A percentile compares a stretch with the other conserved stretches of the same genome.
phyloP scores from a whole-genome alignment of 2,329 filamentous ascomycete genomes.

The Apiospora koreana region DNA sequence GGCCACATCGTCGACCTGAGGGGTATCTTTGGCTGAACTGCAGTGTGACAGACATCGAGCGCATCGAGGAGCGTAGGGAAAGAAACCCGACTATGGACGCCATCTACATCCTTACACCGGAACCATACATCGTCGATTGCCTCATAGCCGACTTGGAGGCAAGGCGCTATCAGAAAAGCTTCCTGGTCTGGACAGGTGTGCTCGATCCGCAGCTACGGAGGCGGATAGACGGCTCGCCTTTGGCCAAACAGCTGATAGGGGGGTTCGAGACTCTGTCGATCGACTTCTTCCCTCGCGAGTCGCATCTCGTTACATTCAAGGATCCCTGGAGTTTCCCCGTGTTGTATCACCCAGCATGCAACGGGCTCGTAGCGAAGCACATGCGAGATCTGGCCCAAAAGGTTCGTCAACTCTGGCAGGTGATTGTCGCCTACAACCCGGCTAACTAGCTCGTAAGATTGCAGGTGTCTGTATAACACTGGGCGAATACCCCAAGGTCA shows the following conservation, averaged over 20 bases:
- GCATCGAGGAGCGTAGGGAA: constrained; percentile 83
- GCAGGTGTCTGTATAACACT: constrained; percentile 85
- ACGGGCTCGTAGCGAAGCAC: constrained; percentile 78
- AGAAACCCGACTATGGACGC: constrained; percentile 90
- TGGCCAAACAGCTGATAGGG: constrained; percentile 73
- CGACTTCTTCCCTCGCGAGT: constrained; percentile 89
- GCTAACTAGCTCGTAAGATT: constrained; percentile 52
- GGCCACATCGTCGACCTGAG: background rate
- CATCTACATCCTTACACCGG: constrained; percentile 86
- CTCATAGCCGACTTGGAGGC: constrained; percentile 90
- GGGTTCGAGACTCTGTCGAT: constrained; percentile 81
- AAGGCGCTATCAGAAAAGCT: constrained; percentile 75
- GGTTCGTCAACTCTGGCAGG: constrained; percentile 46
- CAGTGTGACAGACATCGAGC: constrained; percentile 76
- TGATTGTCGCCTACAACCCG: background rate
- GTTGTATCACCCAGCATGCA: constrained; percentile 88
- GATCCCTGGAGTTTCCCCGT: constrained; percentile 96
- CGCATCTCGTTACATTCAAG: constrained; percentile 85
- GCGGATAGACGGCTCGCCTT: constrained; percentile 71
- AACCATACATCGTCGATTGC: constrained; percentile 88
- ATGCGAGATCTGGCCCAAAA: constrained; percentile 86
- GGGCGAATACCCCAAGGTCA: constrained; percentile 91
- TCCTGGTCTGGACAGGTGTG: constrained; percentile 82
- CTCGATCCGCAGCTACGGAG: constrained; percentile 70
- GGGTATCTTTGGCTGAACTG: constrained; percentile 9